Percentiles rank a stretch among this genome's conserved stretches.
Conservation (phyloP, 495 filamentous ascomycete genomes). For the Aspergillus wentii region DNA sequence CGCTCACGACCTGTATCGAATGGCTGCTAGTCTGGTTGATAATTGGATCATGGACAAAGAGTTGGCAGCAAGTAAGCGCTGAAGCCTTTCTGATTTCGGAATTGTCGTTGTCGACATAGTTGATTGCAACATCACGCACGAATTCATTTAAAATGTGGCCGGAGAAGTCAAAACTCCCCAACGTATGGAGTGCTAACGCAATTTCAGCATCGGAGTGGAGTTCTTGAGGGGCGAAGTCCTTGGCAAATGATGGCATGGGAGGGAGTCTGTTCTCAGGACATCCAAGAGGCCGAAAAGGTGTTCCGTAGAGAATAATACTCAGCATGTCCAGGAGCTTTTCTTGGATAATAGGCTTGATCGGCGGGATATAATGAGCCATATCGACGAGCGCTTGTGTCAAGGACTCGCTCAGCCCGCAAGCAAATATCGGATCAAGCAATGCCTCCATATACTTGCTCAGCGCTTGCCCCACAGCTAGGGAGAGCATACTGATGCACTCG, state of each 20-base stretch:
- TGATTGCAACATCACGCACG: conserved; percentile 95
- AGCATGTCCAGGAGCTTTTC: conserved; percentile 91
- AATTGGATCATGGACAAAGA: conserved; percentile 94
- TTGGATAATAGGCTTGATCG: conserved; percentile 87
- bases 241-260: conserved; percentile 71
- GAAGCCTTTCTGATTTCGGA: conserved; percentile 90
- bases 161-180: conserved; percentile 95
- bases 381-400: conserved; percentile 93
- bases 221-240: conserved; percentile 69
- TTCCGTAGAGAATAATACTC: conserved; percentile 86
- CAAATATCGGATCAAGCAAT: conserved; percentile 92
- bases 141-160: conserved; percentile 96
- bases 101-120: conserved; percentile 94
- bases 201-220: conserved; percentile 78
- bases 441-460: conserved; percentile 98
- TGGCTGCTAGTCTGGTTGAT: conserved; percentile 96
- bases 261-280: conserved; percentile 69
- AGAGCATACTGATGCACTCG: conserved; percentile 94
- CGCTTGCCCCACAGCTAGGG: conserved; percentile 89
- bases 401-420: conserved; percentile 86
- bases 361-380: conserved; percentile 97
- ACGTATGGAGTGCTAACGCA: conserved; percentile 83
- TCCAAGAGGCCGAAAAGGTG: conserved; percentile 85
- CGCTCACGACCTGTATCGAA: conserved; percentile 91
- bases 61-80: conserved; percentile 93